A percentile compares a stretch with the other conserved stretches of the same genome.
Evolutionary conservation across 2,329 filamentous ascomycete species (phyloP).

Genomic region (Sporothrix protearum): DNA sequence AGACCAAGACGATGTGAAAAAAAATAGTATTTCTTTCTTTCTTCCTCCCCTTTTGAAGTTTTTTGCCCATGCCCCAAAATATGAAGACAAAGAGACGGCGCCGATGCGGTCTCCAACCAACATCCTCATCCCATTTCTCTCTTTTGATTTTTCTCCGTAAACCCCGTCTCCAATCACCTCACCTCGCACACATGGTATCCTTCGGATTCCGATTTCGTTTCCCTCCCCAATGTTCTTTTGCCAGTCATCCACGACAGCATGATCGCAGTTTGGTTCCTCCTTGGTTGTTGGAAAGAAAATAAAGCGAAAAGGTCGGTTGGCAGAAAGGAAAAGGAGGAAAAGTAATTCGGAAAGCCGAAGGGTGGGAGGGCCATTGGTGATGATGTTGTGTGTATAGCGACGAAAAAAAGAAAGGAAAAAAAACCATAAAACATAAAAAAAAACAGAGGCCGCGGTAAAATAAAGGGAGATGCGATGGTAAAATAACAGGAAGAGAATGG

Average conservation of each 20-base stretch:
- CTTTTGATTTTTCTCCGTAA: neutral
- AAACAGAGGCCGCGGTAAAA: neutral
- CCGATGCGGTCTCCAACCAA: conserved; percentile 13
- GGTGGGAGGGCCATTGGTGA: conserved; percentile 14
- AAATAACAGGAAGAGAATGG: neutral
- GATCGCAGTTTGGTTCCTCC: neutral
- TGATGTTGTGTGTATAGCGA: conserved; percentile 8
- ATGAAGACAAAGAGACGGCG: conserved; percentile 16
- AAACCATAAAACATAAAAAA: neutral
- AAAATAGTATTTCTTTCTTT: conserved; percentile 11
- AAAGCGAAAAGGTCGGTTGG: conserved; percentile 10
- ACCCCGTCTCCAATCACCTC: conserved; percentile 9
- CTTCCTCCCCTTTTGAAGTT: neutral
- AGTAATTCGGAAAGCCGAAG: neutral
- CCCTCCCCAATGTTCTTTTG: neutral
- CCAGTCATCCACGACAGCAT: conserved; percentile 18
- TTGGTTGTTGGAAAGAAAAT: neutral
- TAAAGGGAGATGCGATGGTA: neutral
- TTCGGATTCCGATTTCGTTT: neutral
- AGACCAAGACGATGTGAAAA: neutral
- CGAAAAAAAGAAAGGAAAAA: conserved; percentile 13
- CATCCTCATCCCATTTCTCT: conserved; percentile 3
- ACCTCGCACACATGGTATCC: conserved; percentile 12
- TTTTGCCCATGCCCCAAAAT: conserved; percentile 11
- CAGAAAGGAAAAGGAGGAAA: neutral